Base-by-base conservation (phyloP, 2,329 filamentous ascomycete genomes). In the Lachnellula subtilissima region DNA sequence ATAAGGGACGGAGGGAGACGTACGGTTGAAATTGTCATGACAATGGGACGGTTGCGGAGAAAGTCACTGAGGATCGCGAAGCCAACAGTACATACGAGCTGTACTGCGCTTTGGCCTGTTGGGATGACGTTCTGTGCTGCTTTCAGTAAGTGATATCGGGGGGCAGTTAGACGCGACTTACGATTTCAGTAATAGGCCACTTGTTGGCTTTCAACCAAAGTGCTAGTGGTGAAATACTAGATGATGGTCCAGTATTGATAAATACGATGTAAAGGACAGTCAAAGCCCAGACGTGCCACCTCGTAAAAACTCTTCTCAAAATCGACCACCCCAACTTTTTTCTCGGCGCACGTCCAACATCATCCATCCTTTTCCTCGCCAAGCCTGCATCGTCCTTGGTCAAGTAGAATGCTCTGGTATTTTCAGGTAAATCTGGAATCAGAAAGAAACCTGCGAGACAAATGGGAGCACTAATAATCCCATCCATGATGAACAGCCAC, bases 41-140 rank as follows among this genome's bases (percentile, higher is more conserved):
- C 63, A 8, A 62, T 40, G 4, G 69, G 64, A 17, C 70, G 60
- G 17, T 65, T 66, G 2, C 66, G 65, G 5, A 75, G 71, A 5
- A 78, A 73, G 32, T 83, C 80, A 9, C 79, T 82, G 2, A 75
- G 71, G 71, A 80, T 82, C 8, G 80, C 80, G 59, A 80, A 80
- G 5, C 71, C 63, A 0, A 84, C 70, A 0, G 81, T 83, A 2
- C 75, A 74, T 2, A 82, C 72, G 0, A 82, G 74, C 57, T 81
- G 78, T 2, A 84, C 75, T 0, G 76, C 80, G 32, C 72, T 73
- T 6, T 76, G 72, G 1, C 72, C 73, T 1, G 76, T 79, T 0
- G 77, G 76, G 23, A 78, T 77, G 46, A 75, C 76, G 50, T 80
- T 80, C 70, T 71, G 39, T 15, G 3, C 15, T 15, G 3, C 17